A percentile compares a stretch with the other conserved stretches of the same genome.
phyloP scores from a whole-genome alignment of 164 flowering plant species.

The Akebia trifoliata region DNA sequence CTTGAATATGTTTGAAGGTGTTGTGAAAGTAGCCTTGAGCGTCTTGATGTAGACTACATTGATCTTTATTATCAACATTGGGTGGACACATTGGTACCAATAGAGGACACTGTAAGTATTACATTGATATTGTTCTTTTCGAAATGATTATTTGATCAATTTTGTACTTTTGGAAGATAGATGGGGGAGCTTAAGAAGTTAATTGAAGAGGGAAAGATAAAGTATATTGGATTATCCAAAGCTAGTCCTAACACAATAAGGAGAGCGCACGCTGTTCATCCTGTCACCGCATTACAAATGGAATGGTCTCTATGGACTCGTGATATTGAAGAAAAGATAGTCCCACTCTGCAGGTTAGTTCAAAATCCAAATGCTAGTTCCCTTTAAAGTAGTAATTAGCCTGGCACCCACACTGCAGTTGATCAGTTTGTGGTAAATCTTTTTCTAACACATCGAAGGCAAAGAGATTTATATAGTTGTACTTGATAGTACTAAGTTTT shows the following conservation, averaged over 20 bases:
- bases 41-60: constrained; percentile 57
- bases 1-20: constrained; percentile 59
- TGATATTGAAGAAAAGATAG: constrained; percentile 12
- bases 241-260: constrained; percentile 30
- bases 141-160: neutral
- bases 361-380: neutral
- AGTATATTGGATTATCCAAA: constrained; percentile 19
- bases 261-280: constrained; percentile 16
- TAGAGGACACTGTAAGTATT: constrained; percentile 32
- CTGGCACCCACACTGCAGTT: no score
- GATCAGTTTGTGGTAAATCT: no score
- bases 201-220: constrained; percentile 61
- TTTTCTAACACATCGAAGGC: no score
- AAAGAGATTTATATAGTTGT: neutral
- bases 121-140: neutral
- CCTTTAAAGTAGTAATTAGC: neutral
- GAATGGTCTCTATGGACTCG: constrained; percentile 11
- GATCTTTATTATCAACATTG: constrained; percentile 69
- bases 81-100: constrained; percentile 32
- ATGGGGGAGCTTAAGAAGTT: constrained; percentile 20
- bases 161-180: constrained; percentile 27
- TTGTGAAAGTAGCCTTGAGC: constrained; percentile 61
- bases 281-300: constrained; percentile 10
- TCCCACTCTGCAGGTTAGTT: constrained; percentile 11
- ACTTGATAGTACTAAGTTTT: no score